Evolutionary conservation across 345 rosid species (phyloP).

Genomic region (Ailanthus altissimus): DNA sequence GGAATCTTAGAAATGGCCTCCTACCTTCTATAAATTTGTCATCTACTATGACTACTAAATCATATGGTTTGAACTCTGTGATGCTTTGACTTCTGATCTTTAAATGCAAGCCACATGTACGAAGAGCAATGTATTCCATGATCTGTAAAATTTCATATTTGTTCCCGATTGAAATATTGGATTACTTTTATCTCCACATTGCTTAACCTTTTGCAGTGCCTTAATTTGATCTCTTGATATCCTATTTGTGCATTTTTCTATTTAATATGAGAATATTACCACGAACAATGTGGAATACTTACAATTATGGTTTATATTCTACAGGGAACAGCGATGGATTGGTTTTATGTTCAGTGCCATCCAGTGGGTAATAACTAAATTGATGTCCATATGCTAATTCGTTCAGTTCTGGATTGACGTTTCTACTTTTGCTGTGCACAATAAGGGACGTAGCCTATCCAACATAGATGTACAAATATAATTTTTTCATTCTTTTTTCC

Average conservation of each 20-base stretch:
- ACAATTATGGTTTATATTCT: neutral
- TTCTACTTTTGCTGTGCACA: neutral
- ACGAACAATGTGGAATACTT: neutral
- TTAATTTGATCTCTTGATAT: neutral
- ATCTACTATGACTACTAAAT: neutral
- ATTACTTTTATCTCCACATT: no score
- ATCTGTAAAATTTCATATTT: neutral
- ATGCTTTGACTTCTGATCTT: neutral
- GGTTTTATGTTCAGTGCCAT: neutral
- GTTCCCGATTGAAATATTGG: neutral
- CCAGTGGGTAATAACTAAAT: neutral
- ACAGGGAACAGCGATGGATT: conserved; percentile 3
- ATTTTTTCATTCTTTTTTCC: neutral
- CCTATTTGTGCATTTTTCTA: neutral
- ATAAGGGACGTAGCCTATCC: neutral
- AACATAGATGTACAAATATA: neutral
- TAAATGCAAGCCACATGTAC: neutral
- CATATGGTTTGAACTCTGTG: neutral
- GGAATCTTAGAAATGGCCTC: neutral
- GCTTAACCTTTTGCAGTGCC: neutral
- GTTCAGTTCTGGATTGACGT: neutral
- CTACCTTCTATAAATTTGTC: neutral
- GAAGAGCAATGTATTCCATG: neutral
- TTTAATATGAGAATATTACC: neutral
- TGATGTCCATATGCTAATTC: neutral